Conservation (phyloP, 768 basidiomycete genomes). For the Chlorophyllum brunneum region DNA sequence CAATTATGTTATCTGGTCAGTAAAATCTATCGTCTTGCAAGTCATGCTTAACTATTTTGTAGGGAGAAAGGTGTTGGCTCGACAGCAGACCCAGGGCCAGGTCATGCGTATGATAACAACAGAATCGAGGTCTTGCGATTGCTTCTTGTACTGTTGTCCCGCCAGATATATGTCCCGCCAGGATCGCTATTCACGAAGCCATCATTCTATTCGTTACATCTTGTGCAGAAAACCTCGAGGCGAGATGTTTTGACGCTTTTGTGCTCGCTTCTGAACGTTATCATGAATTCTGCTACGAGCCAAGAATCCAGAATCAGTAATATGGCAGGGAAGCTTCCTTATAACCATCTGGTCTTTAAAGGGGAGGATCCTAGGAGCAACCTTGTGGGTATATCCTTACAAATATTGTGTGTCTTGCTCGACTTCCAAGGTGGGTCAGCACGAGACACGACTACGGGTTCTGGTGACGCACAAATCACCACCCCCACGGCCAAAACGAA, state of each 20-base stretch:
- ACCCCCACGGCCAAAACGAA: constrained; percentile 70
- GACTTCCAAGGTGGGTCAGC: constrained; percentile 81
- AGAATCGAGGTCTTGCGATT: constrained; percentile 89
- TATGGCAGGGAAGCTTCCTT: constrained; percentile 78
- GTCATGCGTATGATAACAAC: constrained; percentile 66
- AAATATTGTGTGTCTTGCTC: constrained; percentile 70
- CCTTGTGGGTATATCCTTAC: constrained; percentile 72
- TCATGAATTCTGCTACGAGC: constrained; percentile 62
- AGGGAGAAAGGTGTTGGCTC: constrained; percentile 98
- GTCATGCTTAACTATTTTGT: background rate
- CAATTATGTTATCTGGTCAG: constrained; percentile 85
- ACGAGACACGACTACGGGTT: constrained; percentile 43
- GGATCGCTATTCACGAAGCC: constrained; percentile 66
- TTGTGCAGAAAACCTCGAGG: constrained; percentile 72
- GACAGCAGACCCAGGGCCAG: constrained; percentile 66
- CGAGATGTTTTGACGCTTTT: constrained; percentile 87
- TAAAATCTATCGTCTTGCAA: constrained; percentile 6
- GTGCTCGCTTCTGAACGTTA: constrained; percentile 91
- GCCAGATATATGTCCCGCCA: constrained; percentile 83
- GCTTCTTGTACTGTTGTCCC: constrained; percentile 82
- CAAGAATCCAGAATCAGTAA: constrained; percentile 54
- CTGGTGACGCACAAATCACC: constrained; percentile 38
- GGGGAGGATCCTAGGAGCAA: constrained; percentile 76
- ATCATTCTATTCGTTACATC: constrained; percentile 72
- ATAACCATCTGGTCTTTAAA: constrained; percentile 88